Percentiles rank a stretch among this genome's conserved stretches.
These are phyloP conservation scores for Petrea volubilis DNA, from an alignment of 257 asterid genomes.

Conservation along the genomic window DNA sequence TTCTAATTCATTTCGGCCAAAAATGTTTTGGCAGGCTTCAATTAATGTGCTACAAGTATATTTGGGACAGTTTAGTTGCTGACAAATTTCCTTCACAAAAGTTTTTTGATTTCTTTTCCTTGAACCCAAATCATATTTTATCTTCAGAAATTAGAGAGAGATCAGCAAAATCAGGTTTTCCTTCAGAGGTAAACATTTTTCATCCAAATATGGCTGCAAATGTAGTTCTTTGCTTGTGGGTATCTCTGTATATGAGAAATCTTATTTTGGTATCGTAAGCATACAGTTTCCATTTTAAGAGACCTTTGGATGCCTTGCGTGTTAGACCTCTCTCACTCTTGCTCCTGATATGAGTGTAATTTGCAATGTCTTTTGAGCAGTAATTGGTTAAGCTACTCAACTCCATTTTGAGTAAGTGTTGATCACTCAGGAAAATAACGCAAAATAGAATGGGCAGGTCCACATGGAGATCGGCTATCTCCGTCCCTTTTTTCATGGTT, in stretches of 20 bases:
- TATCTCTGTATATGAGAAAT: not conserved
- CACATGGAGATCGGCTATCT: not conserved
- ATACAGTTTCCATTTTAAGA: not conserved
- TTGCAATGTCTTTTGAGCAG: not conserved
- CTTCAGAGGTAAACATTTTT: slow-evolving; percentile 59
- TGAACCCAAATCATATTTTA: slow-evolving; percentile 60
- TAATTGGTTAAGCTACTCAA: not conserved
- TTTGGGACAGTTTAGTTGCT: slow-evolving; percentile 82
- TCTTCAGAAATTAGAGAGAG: slow-evolving; percentile 60
- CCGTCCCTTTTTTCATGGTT: not conserved
- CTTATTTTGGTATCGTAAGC: not conserved
- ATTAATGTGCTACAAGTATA: slow-evolving; percentile 85
- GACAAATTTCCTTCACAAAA: slow-evolving; percentile 54
- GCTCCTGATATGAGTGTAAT: not conserved
- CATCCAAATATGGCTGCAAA: not conserved
- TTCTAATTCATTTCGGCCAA: slow-evolving; percentile 19
- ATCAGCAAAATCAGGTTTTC: slow-evolving; percentile 64
- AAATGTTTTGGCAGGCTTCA: slow-evolving; percentile 68
- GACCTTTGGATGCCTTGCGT: not conserved
- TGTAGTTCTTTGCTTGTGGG: not conserved
- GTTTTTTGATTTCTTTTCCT: slow-evolving; percentile 74
- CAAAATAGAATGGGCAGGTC: too few relatives aligned
- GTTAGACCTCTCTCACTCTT: not conserved
- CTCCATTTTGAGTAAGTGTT: not conserved
- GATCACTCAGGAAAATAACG: not conserved